A percentile compares a stretch with the other conserved stretches of the same genome.
phyloP scores from a whole-genome alignment of 2,329 filamentous ascomycete species.

The Ophiostoma fasciatum region DNA sequence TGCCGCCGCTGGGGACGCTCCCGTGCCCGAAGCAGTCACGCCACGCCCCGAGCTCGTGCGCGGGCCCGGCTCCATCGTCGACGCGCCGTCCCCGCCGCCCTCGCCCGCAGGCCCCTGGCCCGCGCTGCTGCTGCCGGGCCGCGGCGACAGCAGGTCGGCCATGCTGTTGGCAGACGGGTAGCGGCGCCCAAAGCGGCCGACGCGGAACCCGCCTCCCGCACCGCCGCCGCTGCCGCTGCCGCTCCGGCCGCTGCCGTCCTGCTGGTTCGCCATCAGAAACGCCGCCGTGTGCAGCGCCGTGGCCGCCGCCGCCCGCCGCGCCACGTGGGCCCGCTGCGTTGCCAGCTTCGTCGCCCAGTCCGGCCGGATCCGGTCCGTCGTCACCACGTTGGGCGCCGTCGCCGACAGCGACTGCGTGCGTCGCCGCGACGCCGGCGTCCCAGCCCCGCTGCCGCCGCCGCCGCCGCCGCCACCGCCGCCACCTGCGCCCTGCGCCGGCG shows the following conservation, averaged over 20 bases:
- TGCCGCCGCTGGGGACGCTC: too few species aligned
- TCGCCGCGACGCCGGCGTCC: constrained; percentile 19
- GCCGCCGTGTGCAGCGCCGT: constrained; percentile 91
- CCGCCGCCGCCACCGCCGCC: too few species aligned
- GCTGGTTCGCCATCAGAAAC: constrained; percentile 63
- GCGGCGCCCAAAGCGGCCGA: constrained; percentile 44
- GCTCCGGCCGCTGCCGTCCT: constrained; percentile 35
- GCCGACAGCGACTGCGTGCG: constrained; percentile 56
- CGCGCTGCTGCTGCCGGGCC: constrained; percentile 7
- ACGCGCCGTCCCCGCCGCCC: constrained; percentile 12
- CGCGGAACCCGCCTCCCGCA: too few species aligned
- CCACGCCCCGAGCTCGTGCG: constrained; percentile 18
- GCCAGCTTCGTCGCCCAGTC: constrained; percentile 89
- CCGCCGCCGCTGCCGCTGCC: too few species aligned
- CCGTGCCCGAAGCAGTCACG: background rate
- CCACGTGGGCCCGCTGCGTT: constrained; percentile 68
- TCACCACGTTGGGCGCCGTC: constrained; percentile 72
- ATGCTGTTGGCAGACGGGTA: constrained; percentile 22
- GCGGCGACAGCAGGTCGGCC: constrained; percentile 17
- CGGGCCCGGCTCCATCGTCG: constrained; percentile 20
- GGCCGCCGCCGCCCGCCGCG: constrained; percentile 77
- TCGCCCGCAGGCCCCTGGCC: constrained; percentile 14
- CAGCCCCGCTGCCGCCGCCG: constrained; percentile 15
- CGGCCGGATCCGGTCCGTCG: constrained; percentile 80
- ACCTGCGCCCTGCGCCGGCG: too few species aligned